These are phyloP conservation scores for Cyberlindnera mississippiensis DNA, from an alignment of 805 yeast species.

Conservation along the genomic window DNA sequence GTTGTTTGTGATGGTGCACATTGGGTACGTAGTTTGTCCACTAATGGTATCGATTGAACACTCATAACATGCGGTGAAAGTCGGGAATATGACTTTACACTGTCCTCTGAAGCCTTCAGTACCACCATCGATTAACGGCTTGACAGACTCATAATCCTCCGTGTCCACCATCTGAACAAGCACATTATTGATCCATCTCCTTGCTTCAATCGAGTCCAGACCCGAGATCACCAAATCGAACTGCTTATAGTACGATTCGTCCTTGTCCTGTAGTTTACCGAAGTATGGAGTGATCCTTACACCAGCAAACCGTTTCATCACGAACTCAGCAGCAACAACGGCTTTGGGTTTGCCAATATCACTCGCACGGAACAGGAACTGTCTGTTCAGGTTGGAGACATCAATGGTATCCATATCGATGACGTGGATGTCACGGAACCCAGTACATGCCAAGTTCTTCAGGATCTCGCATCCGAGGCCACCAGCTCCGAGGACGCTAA, in stretches of 20 bases:
- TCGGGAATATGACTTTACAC: conserved; percentile 80
- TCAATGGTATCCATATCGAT: conserved; percentile 94
- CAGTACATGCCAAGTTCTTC: conserved; percentile 70
- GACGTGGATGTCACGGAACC: conserved; percentile 74
- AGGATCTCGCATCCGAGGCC: conserved; percentile 91
- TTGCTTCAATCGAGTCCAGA: conserved; percentile 81
- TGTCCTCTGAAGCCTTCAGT: conserved; percentile 95
- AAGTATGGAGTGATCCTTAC: conserved; percentile 54
- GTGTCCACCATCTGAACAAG: conserved; percentile 60
- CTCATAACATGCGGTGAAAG: conserved; percentile 86
- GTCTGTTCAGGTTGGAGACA: conserved; percentile 84
- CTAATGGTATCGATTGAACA: conserved; percentile 79
- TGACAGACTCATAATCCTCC: conserved; percentile 43
- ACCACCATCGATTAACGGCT: conserved; percentile 88
- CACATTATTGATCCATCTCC: conserved; percentile 81
- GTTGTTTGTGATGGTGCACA: conserved; percentile 91
- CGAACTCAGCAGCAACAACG: conserved; percentile 63
- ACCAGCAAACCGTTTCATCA: conserved; percentile 43
- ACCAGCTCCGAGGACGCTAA: conserved; percentile 79
- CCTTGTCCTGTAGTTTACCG: conserved; percentile 62
- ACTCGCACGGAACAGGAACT: conserved; percentile 73
- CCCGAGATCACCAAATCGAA: conserved; percentile 82
- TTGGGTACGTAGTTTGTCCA: conserved; percentile 63
- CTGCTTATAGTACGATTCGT: conserved; percentile 55
- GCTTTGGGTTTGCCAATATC: conserved; percentile 88